Conservation (phyloP, 345 rosid genomes). For the Boechera retrofracta region DNA sequence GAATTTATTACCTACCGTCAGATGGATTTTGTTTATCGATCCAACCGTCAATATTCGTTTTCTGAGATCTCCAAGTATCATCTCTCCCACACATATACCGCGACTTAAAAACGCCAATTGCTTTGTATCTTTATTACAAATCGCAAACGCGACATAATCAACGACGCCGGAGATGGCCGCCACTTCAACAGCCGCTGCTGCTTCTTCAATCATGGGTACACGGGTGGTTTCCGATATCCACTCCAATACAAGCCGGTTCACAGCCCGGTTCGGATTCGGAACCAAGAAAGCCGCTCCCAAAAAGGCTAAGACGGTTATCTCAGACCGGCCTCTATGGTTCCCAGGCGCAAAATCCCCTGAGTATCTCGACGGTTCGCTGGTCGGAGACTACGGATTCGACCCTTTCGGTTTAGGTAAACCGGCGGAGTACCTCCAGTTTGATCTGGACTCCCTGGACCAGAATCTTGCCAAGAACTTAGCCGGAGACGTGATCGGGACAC, state of each 20-base stretch:
- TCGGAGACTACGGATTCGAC: slow-evolving; percentile 85
- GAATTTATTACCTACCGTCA: slow-evolving; percentile 30
- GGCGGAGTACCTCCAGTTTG: slow-evolving; percentile 81
- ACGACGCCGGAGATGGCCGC: slow-evolving; percentile 8
- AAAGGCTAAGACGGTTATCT: slow-evolving; percentile 29
- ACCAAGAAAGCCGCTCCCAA: slow-evolving; percentile 41
- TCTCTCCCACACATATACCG: slow-evolving; percentile 19
- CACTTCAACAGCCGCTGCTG: slow-evolving; percentile 53
- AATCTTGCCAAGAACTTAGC: slow-evolving; percentile 74
- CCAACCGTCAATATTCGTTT: slow-evolving; percentile 26
- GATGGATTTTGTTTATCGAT: slow-evolving; percentile 41
- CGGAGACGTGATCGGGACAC: slow-evolving; percentile 64
- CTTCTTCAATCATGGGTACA: slow-evolving; percentile 57
- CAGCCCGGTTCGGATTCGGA: slow-evolving; percentile 60
- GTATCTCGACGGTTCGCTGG: slow-evolving; percentile 72
- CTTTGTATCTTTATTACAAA: slow-evolving; percentile 18
- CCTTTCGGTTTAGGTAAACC: slow-evolving; percentile 81
- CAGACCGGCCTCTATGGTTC: slow-evolving; percentile 66
- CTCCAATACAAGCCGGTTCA: slow-evolving; percentile 47
- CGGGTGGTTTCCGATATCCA: slow-evolving; percentile 42
- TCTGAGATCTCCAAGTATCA: slow-evolving; percentile 32
- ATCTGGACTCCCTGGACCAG: slow-evolving; percentile 76
- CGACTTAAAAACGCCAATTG: slow-evolving; percentile 31
- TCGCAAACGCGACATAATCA: neutral
- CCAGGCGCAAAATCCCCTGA: slow-evolving; percentile 69